phyloP scores from a whole-genome alignment of 208 protist species.

The Wallacemonas sp. region DNA sequence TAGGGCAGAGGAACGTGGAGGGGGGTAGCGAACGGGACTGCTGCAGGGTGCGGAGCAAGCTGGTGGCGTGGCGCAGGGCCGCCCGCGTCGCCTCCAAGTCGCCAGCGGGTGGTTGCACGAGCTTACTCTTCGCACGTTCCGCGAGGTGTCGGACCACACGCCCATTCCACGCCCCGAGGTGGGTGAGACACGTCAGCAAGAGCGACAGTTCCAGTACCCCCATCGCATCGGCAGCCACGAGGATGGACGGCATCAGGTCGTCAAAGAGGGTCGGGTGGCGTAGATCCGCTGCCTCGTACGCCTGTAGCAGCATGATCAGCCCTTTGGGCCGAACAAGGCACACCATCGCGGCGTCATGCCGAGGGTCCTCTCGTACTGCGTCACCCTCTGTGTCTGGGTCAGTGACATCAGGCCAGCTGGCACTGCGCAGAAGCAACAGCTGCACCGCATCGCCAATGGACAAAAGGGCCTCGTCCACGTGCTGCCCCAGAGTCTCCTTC shows the following conservation, averaged over 20 bases:
- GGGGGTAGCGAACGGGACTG: conserved; percentile 56
- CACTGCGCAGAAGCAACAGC: conserved; percentile 16
- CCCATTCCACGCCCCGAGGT: conserved; percentile 75
- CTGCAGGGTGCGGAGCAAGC: conserved; percentile 61
- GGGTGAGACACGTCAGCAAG: conserved; percentile 54
- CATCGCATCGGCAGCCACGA: conserved; percentile 38
- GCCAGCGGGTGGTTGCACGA: conserved; percentile 9
- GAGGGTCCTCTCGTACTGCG: too few relatives aligned
- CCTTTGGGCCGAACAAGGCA: conserved; percentile 57
- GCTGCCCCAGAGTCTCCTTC: neutral
- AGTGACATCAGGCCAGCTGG: neutral
- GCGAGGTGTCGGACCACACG: conserved; percentile 48
- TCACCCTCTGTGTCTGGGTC: too few relatives aligned
- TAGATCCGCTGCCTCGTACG: conserved; percentile 50
- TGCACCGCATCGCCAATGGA: conserved; percentile 28
- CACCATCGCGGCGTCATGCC: too few relatives aligned
- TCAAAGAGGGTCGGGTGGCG: conserved; percentile 53
- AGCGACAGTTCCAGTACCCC: conserved; percentile 78
- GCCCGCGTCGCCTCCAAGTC: conserved; percentile 44
- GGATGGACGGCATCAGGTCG: conserved; percentile 53
- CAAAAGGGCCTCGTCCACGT: conserved; percentile 21
- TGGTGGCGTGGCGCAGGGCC: conserved; percentile 59
- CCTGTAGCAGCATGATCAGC: conserved; percentile 81
- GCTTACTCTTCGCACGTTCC: neutral
- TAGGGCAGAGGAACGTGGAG: conserved; percentile 30